Evolutionary conservation across 2,329 filamentous ascomycete genomes (phyloP).

Genomic region (Talaromyces sp.): DNA sequence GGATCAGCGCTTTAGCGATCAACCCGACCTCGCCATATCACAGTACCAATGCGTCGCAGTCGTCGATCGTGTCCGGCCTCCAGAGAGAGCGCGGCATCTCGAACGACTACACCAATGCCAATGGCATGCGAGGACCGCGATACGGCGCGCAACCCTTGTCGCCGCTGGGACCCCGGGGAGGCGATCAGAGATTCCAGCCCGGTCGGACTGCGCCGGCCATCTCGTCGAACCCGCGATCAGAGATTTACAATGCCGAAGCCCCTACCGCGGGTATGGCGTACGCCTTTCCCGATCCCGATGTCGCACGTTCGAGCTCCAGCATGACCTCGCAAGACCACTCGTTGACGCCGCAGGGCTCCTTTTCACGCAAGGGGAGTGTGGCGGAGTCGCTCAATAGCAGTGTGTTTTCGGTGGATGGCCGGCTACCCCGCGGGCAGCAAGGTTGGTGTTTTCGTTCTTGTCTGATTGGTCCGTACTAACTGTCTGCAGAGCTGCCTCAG

Average conservation of each 20-base stretch:
- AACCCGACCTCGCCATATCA: conserved; percentile 48
- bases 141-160: conserved; percentile 43
- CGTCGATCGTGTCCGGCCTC: conserved; percentile 43
- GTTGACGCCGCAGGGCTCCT: conserved; percentile 27
- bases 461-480: conserved; percentile 3
- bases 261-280: conserved; percentile 50
- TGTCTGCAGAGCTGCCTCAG: conserved; percentile 42
- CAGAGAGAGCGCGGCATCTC: conserved; percentile 43
- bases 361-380: conserved; percentile 46
- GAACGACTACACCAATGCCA: conserved; percentile 34
- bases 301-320: conserved; percentile 38
- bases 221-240: conserved; percentile 47
- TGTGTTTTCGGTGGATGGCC: conserved; percentile 48
- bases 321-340: conserved; percentile 34
- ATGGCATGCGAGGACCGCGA: conserved; percentile 38
- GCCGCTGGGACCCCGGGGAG: conserved; percentile 37
- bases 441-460: conserved; percentile 32
- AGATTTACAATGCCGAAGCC: conserved; percentile 49
- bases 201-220: conserved; percentile 49
- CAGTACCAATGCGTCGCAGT: conserved; percentile 46
- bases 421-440: conserved; percentile 47
- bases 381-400: conserved; percentile 48
- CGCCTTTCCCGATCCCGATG: conserved; percentile 49
- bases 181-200: conserved; percentile 43
- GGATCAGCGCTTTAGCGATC: conserved; percentile 46